Base-by-base conservation (phyloP, 805 yeast genomes). In the Candida fluviatilis region DNA sequence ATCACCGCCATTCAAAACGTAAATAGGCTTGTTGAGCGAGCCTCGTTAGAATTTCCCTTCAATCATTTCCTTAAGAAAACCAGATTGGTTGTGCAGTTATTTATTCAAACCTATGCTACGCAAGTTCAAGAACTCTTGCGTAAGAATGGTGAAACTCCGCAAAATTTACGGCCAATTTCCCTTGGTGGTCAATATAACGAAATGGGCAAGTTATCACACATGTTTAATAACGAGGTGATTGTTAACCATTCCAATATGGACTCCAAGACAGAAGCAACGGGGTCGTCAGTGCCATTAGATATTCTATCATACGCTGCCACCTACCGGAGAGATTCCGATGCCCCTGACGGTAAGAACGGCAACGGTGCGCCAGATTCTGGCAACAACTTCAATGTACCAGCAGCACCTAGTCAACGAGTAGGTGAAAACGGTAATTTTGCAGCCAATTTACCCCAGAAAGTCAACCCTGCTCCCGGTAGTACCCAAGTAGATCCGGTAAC, bases 41-140 rank as follows among this genome's bases (percentile, higher is more conserved):
- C 70, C 1, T 50, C 63, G 4, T 40, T 39, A 15, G 32, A 39
- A 16, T 50, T 55, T 43, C 56, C 66, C 46, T 45, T 57, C 34
- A 80, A 80, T 53, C 68, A 68, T 48, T 71, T 73, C 37, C 55
- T 81, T 38, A 66, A 66, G 44, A 81, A 79, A 50, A 67, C 75
- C 50, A 65, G 76, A 39, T 64, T 80, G 36, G 77, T 81, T 18
- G 57, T 81, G 18, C 75, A 78, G 14, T 56, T 81, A 21, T 81
- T 80, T 47, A 66, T 76, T 12, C 83, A 79, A 48, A 79, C 85
- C 0, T 81, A 80, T 52, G 70, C 75, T 1, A 71, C 72, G 26
- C 83, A 79, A 53, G 69, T 80, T 40, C 63, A 53, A 34, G 60
- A 54, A 26, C 45, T 66, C 28, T 40, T 66, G 14, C 42, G 43